Evolutionary conservation across 768 basidiomycete species (phyloP).

Genomic region (Mrakia blollopis): DNA sequence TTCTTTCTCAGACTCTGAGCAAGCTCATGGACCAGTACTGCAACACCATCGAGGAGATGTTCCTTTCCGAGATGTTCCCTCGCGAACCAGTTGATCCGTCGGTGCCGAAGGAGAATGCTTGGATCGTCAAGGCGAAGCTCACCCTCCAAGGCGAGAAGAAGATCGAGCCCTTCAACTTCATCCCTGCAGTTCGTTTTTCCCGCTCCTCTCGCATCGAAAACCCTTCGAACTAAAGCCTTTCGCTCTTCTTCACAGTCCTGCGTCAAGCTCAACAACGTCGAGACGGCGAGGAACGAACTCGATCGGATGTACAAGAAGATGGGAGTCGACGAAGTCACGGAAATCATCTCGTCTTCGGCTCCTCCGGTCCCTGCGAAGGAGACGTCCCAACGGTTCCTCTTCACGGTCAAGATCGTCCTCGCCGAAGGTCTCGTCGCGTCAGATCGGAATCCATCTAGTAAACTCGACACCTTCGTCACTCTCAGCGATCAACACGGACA

Average conservation of each 20-base stretch:
- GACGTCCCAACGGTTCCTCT: constrained; percentile 67
- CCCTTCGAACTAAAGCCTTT: not conserved
- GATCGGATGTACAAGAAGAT: constrained; percentile 92
- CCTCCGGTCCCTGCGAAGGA: constrained; percentile 52
- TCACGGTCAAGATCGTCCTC: constrained; percentile 87
- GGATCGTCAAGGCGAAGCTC: constrained; percentile 65
- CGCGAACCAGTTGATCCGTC: constrained; percentile 24
- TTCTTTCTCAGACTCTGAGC: constrained; percentile 66
- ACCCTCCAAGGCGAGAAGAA: constrained; percentile 66
- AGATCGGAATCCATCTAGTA: constrained; percentile 71
- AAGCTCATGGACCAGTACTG: constrained; percentile 91
- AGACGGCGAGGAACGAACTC: constrained; percentile 79
- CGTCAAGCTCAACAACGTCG: constrained; percentile 96
- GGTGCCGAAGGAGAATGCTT: constrained; percentile 31
- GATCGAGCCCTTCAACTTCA: constrained; percentile 91
- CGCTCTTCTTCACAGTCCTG: constrained; percentile 57
- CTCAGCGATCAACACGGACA: constrained; percentile 87
- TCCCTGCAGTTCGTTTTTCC: constrained; percentile 51
- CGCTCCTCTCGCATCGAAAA: not conserved
- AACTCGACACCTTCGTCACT: constrained; percentile 85
- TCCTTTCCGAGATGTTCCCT: constrained; percentile 86
- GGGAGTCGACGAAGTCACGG: constrained; percentile 75
- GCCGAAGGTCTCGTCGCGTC: constrained; percentile 80
- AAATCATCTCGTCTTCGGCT: constrained; percentile 49
- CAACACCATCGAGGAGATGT: constrained; percentile 74